phyloP scores from a whole-genome alignment of 2,329 filamentous ascomycete genomes.

The Ophiocordyceps camponoti-rufipedis region DNA sequence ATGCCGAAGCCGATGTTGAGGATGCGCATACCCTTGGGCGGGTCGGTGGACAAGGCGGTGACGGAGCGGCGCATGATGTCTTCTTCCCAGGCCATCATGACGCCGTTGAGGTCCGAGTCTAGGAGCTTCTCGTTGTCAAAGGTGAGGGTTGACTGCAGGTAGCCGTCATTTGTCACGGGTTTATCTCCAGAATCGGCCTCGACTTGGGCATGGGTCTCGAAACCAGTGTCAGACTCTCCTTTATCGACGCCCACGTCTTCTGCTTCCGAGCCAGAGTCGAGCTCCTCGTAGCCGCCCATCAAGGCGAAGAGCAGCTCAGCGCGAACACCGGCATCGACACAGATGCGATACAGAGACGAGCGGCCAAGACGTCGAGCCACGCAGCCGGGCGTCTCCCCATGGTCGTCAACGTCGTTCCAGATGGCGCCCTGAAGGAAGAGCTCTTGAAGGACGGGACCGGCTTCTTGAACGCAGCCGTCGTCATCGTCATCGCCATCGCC shows the following conservation, averaged over 20 bases:
- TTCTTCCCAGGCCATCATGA: slow-evolving; percentile 91
- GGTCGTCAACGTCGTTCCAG: slow-evolving; percentile 85
- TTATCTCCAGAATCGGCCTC: slow-evolving; percentile 11
- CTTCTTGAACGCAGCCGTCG: slow-evolving; percentile 34
- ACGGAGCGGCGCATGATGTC: slow-evolving; percentile 71
- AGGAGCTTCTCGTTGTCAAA: slow-evolving; percentile 50
- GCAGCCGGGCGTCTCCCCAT: slow-evolving; percentile 83
- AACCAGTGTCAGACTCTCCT: not conserved
- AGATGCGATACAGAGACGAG: slow-evolving; percentile 55
- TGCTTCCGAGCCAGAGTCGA: slow-evolving; percentile 38
- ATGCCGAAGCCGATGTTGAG: slow-evolving; percentile 84
- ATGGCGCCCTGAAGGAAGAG: slow-evolving; percentile 80
- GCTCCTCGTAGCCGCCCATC: slow-evolving; percentile 62
- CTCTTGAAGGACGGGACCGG: slow-evolving; percentile 50
- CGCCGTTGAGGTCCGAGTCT: slow-evolving; percentile 59
- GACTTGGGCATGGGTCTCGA: not conserved
- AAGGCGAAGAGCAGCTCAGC: slow-evolving; percentile 75
- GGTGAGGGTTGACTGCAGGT: slow-evolving; percentile 48
- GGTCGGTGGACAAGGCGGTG: slow-evolving; percentile 37
- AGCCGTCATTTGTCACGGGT: slow-evolving; percentile 44
- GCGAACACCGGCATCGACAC: slow-evolving; percentile 77
- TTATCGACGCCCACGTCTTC: slow-evolving; percentile 18
- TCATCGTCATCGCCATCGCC: slow-evolving; percentile 14
- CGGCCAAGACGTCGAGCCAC: slow-evolving; percentile 55
- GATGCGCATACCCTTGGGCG: slow-evolving; percentile 39